phyloP scores from a whole-genome alignment of 495 filamentous ascomycete species.

The Daldinia loculata region DNA sequence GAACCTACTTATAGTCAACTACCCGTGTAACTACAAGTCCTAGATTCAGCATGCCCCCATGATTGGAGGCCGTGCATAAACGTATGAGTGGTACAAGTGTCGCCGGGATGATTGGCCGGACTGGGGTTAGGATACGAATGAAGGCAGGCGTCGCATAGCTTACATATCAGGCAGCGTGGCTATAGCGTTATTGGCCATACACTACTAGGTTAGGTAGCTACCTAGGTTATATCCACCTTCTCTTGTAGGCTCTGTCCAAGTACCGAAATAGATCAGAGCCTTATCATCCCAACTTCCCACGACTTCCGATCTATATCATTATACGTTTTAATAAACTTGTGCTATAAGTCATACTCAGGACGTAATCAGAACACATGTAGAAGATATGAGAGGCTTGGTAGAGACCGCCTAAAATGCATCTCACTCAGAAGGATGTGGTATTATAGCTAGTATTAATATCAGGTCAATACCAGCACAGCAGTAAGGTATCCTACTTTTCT shows the following conservation, averaged over 20 bases:
- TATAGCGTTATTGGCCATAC: slow-evolving; percentile 14
- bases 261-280: neutral
- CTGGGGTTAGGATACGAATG: slow-evolving; percentile 8
- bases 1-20: slow-evolving; percentile 4
- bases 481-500: too few species aligned
- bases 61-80: neutral
- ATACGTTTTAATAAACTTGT: too few species aligned
- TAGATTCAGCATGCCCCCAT: slow-evolving; percentile 15
- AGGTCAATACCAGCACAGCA: too few species aligned
- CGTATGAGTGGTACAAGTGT: slow-evolving; percentile 31
- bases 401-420: too few species aligned
- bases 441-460: too few species aligned
- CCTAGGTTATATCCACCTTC: slow-evolving; percentile 21
- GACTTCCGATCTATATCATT: too few species aligned
- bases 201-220: slow-evolving; percentile 15
- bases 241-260: slow-evolving; percentile 21
- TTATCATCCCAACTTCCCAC: neutral
- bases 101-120: slow-evolving; percentile 13
- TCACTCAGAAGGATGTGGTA: too few species aligned
- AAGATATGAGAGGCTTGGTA: too few species aligned
- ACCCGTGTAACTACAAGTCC: slow-evolving; percentile 12
- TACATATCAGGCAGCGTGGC: slow-evolving; percentile 3
- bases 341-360: too few species aligned
- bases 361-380: too few species aligned
- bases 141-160: neutral